Evolutionary conservation across 257 asterid species (phyloP).

Genomic region (Solanum pimpinellifolium): DNA sequence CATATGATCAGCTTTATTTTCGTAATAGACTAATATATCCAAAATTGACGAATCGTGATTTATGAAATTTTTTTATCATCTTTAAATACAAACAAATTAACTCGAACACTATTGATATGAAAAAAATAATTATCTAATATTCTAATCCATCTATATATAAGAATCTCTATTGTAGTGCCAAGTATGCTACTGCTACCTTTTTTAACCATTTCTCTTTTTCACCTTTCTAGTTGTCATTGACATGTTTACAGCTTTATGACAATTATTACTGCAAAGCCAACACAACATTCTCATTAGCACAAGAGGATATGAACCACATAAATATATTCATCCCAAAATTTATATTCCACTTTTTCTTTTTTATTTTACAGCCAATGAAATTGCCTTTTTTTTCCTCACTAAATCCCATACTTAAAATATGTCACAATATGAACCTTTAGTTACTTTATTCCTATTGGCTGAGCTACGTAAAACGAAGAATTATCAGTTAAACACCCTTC

Average conservation of each 20-base stretch:
- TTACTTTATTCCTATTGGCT: slow-evolving; percentile 14
- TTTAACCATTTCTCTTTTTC: not conserved
- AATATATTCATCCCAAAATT: slow-evolving; percentile 9
- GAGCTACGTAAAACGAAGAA: not conserved
- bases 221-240: slow-evolving; percentile 22
- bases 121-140: not conserved
- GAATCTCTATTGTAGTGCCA: slow-evolving; percentile 6
- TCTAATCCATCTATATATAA: not conserved
- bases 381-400: not conserved
- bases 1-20: not conserved
- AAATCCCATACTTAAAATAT: not conserved
- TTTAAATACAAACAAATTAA: not conserved
- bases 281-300: slow-evolving; percentile 13
- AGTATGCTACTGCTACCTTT: slow-evolving; percentile 4
- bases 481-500: not conserved
- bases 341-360: not conserved
- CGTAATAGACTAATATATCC: rapidly evolving
- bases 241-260: slow-evolving; percentile 21
- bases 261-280: slow-evolving; percentile 18
- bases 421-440: not conserved
- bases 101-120: not conserved
- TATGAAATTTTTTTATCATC: not conserved
- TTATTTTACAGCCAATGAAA: not conserved
- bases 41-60: not conserved
- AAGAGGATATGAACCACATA: slow-evolving; percentile 32